phyloP scores from a whole-genome alignment of 2,329 filamentous ascomycete genomes.

The Dactylonectria estremocensis region DNA sequence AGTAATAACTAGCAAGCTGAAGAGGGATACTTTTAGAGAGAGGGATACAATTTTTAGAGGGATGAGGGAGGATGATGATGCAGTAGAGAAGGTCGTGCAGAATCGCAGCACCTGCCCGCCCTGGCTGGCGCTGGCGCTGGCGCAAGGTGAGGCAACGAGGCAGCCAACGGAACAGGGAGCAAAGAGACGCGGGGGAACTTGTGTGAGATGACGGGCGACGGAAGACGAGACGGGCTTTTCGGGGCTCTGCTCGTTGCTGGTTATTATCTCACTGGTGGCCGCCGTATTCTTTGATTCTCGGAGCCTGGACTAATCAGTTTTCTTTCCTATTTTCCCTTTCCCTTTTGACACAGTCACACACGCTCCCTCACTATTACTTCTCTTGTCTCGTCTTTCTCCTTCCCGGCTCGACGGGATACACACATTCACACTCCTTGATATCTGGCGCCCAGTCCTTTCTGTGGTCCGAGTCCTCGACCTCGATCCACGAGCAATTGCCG shows the following conservation, averaged over 20 bases:
- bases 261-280: conserved; percentile 14
- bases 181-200: neutral
- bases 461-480: conserved; percentile 19
- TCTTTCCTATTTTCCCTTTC: neutral
- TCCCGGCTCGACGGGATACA: neutral
- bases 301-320: neutral
- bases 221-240: neutral
- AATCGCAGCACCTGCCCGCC: too few species aligned
- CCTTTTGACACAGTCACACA: conserved; percentile 3
- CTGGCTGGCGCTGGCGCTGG: neutral
- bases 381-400: neutral
- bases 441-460: conserved; percentile 16
- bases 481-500: conserved; percentile 12
- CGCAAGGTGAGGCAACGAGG: conserved; percentile 4
- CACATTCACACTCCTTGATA: neutral
- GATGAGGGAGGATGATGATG: neutral
- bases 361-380: conserved; percentile 18
- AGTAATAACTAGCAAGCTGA: conserved; percentile 4
- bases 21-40: neutral
- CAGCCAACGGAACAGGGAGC: neutral
- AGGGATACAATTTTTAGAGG: too few species aligned
- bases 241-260: conserved; percentile 2
- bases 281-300: conserved; percentile 2
- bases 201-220: neutral
- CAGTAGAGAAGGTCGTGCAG: neutral